These are phyloP conservation scores for Podaxis mareebaensis DNA, from an alignment of 768 basidiomycete genomes.

Conservation along the genomic window DNA sequence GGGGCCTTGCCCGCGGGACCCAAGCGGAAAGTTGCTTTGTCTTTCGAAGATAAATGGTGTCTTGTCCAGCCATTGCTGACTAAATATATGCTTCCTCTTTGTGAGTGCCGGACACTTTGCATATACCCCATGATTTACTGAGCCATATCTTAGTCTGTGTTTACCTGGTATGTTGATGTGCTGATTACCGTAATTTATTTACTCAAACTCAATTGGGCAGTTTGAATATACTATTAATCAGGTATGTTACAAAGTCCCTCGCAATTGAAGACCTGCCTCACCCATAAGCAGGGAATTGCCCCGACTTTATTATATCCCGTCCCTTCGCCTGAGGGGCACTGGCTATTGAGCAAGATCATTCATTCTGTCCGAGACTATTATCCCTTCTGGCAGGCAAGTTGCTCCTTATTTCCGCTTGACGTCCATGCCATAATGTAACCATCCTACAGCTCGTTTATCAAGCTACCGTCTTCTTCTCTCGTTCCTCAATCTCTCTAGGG, in stretches of 20 bases:
- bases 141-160: conserved; percentile 34
- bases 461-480: conserved; percentile 90
- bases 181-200: not conserved
- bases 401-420: conserved; percentile 5
- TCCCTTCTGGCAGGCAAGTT: conserved; percentile 84
- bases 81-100: conserved; percentile 92
- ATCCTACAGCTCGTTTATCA: conserved; percentile 75
- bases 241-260: conserved; percentile 30
- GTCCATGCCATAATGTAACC: not conserved
- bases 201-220: conserved; percentile 33
- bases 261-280: not conserved
- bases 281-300: conserved; percentile 67
- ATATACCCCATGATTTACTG: not conserved
- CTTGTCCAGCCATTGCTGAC: conserved; percentile 77
- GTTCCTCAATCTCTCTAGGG: conserved; percentile 86
- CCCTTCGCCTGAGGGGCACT: conserved; percentile 58
- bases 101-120: conserved; percentile 46
- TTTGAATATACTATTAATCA: conserved; percentile 94
- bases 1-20: conserved; percentile 32
- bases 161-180: conserved; percentile 40
- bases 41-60: conserved; percentile 73
- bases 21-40: conserved; percentile 53
- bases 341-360: conserved; percentile 74
- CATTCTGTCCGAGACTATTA: conserved; percentile 90
- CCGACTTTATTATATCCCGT: conserved; percentile 90